Conservation (phyloP, 148 eudicot genomes). For the Diospyros lotus region DNA sequence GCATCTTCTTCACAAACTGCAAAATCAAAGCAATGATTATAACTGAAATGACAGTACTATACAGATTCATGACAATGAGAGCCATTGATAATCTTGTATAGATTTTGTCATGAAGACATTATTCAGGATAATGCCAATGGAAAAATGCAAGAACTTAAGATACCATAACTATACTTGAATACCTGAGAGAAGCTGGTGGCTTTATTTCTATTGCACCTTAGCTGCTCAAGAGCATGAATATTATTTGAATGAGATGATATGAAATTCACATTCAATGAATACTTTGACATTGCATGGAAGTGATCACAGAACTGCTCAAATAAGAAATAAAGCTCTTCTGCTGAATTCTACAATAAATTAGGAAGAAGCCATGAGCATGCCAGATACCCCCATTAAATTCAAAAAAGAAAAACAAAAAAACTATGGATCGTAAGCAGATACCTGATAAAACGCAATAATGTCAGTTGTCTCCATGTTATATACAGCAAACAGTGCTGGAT, state of each 20-base stretch:
- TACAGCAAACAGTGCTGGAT: constrained; percentile 92
- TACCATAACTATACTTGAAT: constrained; percentile 7
- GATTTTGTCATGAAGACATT: neutral
- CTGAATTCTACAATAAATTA: constrained; percentile 58
- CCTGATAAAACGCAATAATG: constrained; percentile 92
- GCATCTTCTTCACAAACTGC: constrained; percentile 97
- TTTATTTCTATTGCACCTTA: constrained; percentile 65
- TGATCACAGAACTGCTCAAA: constrained; percentile 83
- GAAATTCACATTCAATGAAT: constrained; percentile 65
- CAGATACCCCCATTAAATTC: neutral
- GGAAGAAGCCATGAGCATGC: constrained; percentile 8
- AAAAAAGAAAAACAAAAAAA: neutral
- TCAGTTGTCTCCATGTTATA: constrained; percentile 96
- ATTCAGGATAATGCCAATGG: neutral
- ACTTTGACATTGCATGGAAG: constrained; percentile 65
- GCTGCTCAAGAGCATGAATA: constrained; percentile 77
- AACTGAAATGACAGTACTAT: constrained; percentile 1
- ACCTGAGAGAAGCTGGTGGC: constrained; percentile 81
- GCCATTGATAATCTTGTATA: neutral
- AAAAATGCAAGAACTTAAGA: neutral
- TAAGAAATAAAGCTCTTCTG: constrained; percentile 85
- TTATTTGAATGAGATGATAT: constrained; percentile 90
- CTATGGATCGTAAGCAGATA: constrained; percentile 13
- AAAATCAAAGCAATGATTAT: constrained; percentile 18
- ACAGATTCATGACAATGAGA: neutral